phyloP scores from a whole-genome alignment of 2,329 filamentous ascomycete genomes.

The Stemphylium beticola region DNA sequence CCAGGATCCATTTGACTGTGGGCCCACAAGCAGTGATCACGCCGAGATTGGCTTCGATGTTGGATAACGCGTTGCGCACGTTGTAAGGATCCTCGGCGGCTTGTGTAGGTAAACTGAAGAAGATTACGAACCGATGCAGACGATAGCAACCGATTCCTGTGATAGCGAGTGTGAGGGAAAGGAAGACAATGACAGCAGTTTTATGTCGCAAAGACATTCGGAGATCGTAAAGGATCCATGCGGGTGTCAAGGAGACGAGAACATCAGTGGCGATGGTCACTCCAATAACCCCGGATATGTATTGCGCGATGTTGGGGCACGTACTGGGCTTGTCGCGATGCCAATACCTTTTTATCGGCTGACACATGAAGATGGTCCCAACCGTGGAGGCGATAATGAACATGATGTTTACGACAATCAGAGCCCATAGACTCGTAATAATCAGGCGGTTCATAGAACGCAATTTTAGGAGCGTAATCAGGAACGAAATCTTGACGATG shows the following conservation, averaged over 20 bases:
- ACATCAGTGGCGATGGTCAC: slow-evolving; percentile 14
- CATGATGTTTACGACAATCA: slow-evolving; percentile 5
- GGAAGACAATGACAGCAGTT: slow-evolving; percentile 1
- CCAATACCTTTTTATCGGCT: slow-evolving; percentile 13
- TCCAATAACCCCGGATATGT: slow-evolving; percentile 5
- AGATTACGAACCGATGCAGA: slow-evolving; percentile 2
- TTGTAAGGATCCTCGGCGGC: slow-evolving; percentile 7
- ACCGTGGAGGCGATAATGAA: slow-evolving; percentile 6
- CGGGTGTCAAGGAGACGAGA: slow-evolving; percentile 13
- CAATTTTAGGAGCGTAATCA: slow-evolving; percentile 14
- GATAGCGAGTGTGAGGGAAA: slow-evolving; percentile 12
- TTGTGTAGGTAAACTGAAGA: slow-evolving; percentile 5
- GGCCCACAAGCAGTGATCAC: slow-evolving; percentile 13
- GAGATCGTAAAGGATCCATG: slow-evolving; percentile 14
- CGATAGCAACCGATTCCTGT: slow-evolving; percentile 17
- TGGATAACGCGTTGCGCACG: slow-evolving; percentile 10
- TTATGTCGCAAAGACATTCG: slow-evolving; percentile 13
- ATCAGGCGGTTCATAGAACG: slow-evolving; percentile 5
- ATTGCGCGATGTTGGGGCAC: slow-evolving; percentile 1
- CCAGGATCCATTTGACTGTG: slow-evolving; percentile 16
- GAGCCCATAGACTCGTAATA: slow-evolving; percentile 7
- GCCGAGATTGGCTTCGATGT: slow-evolving; percentile 13
- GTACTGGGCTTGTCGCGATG: not conserved
- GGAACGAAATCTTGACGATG: slow-evolving; percentile 17
- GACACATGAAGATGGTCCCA: slow-evolving; percentile 5